Evolutionary conservation across 1,284 basidiomycete genomes (phyloP), one percentile per base, ranked within the genome.

Genomic region (Apiotrichum veenhuisii): DNA sequence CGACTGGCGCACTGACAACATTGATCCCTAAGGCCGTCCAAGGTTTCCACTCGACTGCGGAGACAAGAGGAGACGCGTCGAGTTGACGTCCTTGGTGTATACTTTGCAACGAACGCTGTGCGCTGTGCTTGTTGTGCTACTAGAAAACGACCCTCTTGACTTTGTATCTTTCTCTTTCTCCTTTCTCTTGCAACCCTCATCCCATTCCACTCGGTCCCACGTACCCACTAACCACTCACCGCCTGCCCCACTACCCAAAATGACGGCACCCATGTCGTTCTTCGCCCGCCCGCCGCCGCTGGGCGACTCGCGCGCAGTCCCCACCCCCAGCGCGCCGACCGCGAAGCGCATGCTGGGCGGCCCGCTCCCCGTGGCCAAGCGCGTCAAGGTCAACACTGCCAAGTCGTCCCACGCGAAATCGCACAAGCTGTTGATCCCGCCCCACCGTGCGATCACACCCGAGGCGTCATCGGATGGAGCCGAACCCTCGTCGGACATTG

Each of bases 401-500:
- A 17, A 26, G 14, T 23, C 14, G 11, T 8, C 15, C 37, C 37
- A n/a, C n/a, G n/a, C n/a, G 23, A 17, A 17, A 18, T 3, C 14
- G 17, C 22, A 42, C 50, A 30, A 26, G 18, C 27, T 20, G 36
- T 2, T 33, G 36, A 30, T 17, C 48, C 3, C 17, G 44, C 2
- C n/a, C 26, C 14, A 5, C 44, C 27, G 22, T 37, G 30, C 54
- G 2, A 50, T 63, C 43, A 67, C 65, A 7, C 64, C 65, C n/a
- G 55, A 62, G 33, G 50, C 63, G 25, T 63, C 61, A 22, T 38
- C 46, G 23, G 57, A 59, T 15, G 49, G 45, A 8, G 58, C 53
- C 38, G 45, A 55, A 17, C 22, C 49, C 23, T 34, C 45, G 15
- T 48, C 54, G 20, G 66, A 66, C 62, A 64, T 66, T 15, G 52